Percentiles rank a stretch among this genome's conserved stretches.
Evolutionary conservation across 805 yeast species (phyloP).

Genomic region (Saccharomyces mikatae): DNA sequence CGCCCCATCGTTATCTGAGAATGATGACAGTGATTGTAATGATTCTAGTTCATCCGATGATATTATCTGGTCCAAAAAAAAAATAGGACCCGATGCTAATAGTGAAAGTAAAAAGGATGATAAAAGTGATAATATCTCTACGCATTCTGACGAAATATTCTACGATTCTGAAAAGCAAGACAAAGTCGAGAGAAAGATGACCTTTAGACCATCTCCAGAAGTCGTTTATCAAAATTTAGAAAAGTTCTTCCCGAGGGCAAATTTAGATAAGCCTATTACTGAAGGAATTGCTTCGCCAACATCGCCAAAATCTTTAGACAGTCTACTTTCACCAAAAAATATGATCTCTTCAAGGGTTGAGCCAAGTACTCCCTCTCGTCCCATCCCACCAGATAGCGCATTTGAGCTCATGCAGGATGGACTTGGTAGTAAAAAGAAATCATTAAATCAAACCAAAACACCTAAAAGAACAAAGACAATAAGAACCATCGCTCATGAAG

Average conservation of each 20-base stretch:
- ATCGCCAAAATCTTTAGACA: conserved; percentile 35
- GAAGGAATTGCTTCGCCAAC: conserved; percentile 59
- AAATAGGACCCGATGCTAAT: not conserved
- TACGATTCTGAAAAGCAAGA: not conserved
- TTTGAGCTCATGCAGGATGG: not conserved
- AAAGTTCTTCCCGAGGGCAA: conserved; percentile 83
- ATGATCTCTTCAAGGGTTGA: not conserved
- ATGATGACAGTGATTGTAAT: conserved; percentile 34
- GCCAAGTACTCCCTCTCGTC: not conserved
- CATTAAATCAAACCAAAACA: conserved; percentile 3
- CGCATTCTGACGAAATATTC: conserved; percentile 9
- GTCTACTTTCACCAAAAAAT: not conserved
- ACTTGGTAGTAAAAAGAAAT: not conserved
- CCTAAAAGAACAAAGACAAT: conserved; percentile 79
- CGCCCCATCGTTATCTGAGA: conserved; percentile 55
- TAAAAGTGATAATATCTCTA: not conserved
- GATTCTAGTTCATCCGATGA: conserved; percentile 22
- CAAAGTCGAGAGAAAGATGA: conserved; percentile 37
- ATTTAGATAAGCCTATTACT: conserved; percentile 84
- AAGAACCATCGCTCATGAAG: conserved; percentile 88
- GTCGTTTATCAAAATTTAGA: conserved; percentile 88
- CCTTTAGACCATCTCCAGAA: conserved; percentile 90
- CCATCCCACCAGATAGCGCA: not conserved
- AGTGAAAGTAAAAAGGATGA: not conserved
- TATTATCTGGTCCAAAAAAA: conserved; percentile 20